Base-by-base conservation (phyloP, 2,329 filamentous ascomycete species). In the Fusarium verticillioides region DNA sequence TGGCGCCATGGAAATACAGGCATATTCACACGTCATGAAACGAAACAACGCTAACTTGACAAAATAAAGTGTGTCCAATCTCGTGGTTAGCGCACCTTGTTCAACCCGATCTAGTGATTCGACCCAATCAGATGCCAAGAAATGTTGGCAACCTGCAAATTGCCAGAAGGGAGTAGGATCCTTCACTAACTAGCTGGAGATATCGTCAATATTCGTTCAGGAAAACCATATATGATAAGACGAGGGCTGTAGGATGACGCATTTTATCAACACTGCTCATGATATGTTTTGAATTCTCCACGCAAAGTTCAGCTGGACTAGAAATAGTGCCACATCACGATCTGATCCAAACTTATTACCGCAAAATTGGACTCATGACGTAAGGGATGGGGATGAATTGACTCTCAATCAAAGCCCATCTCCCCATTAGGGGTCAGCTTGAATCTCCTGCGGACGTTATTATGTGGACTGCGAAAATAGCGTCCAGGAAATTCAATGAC, bases 11-110 rank as follows among this genome's bases (percentile, higher is more conserved):
- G 37, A 50, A 40, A 60, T 26, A 64, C 42, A 66, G 56, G 60
- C 39, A 53, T 66, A 44, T 70, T 46, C 32, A 76, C 58, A 74
- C 70, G 74, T 75, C 68, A 77, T 73, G 73, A 74, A 70, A 77
- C 63, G 62, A 58, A 69, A 76, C 61, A 60, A 40, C 47, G 47
- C 26, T 43, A 66, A 60, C 34, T 34, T 54, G 57, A 59, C 32
- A 61, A 70, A 67, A 60, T 69, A 72, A 69, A 64, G 63, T 69
- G 49, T 58, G 58, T 56, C 61, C 58, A 64, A 54, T 53, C 53
- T 68, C 49, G 65, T 59, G 56, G 54, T 72, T 63, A 46, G 62
- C 53, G 58, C 43, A 69, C 65, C 58, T 72, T 74, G 68, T 68
- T 69, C 63, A 52, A 74, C 57, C 60, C 59, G 69, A 73, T 68